Percentiles rank a stretch among this genome's conserved stretches.
Evolutionary conservation across 1,139 yeast species (phyloP).

Genomic region (Suhomyces chickasaworum): DNA sequence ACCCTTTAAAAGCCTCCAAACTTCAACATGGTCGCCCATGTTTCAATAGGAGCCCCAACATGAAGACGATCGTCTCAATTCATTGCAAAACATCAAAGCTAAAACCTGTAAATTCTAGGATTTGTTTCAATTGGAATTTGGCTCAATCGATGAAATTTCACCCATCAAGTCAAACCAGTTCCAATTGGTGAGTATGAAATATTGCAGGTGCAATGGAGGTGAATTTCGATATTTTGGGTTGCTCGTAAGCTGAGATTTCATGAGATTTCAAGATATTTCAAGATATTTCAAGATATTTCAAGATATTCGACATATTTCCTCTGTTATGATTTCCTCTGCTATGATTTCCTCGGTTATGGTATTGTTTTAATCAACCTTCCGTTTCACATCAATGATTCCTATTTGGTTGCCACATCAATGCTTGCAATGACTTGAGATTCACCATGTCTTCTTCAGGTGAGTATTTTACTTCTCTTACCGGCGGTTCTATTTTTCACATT

Average conservation of each 20-base stretch:
- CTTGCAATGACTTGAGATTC: background rate
- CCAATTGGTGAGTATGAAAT: background rate
- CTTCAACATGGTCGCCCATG: background rate
- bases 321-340: no score
- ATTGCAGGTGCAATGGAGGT: background rate
- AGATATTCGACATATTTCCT: background rate
- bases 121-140: background rate
- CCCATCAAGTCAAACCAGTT: background rate
- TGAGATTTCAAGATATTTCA: no score
- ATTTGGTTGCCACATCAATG: no score
- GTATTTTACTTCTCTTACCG: constrained; percentile 1
- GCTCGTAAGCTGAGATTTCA: background rate
- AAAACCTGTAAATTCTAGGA: background rate
- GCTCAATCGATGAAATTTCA: background rate
- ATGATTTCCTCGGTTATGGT: no score
- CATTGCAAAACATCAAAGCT: background rate
- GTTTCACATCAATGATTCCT: background rate
- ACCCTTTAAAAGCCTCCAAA: background rate
- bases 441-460: background rate
- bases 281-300: no score
- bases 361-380: no score
- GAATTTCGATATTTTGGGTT: background rate
- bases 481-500: constrained; percentile 3
- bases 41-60: background rate
- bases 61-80: background rate